These are phyloP conservation scores for Teratosphaeria zuluensis DNA, from an alignment of 2,329 filamentous ascomycete species.

Conservation along the genomic window DNA sequence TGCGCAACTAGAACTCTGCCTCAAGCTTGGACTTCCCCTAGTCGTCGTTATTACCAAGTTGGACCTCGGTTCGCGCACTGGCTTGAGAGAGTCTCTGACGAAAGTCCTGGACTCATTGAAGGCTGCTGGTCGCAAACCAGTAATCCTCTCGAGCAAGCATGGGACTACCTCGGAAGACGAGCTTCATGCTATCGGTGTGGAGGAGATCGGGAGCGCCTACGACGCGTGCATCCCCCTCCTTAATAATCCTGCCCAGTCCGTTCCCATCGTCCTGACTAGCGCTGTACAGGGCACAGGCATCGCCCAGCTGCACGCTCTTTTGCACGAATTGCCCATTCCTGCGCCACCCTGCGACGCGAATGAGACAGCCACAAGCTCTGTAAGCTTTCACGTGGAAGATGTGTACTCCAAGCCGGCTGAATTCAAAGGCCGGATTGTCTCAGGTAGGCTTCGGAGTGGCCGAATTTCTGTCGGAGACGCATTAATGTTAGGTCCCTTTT, in stretches of 20 bases:
- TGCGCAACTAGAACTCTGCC: constrained; percentile 74
- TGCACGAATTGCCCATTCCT: constrained; percentile 64
- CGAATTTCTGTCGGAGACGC: constrained; percentile 66
- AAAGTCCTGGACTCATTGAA: constrained; percentile 72
- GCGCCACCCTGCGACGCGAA: constrained; percentile 12
- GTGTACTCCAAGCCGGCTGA: constrained; percentile 57
- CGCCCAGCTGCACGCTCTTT: constrained; percentile 67
- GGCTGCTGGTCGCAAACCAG: constrained; percentile 60
- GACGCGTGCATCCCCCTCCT: constrained; percentile 45
- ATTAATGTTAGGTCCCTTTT: constrained; percentile 66
- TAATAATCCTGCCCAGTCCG: constrained; percentile 37
- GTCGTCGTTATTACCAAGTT: constrained; percentile 83
- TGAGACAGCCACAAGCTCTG: constrained; percentile 31
- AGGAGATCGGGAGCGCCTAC: constrained; percentile 48
- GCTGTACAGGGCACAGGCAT: constrained; percentile 78
- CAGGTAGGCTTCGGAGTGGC: constrained; percentile 75
- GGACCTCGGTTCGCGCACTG: constrained; percentile 67
- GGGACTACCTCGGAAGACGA: constrained; percentile 31
- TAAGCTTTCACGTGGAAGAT: constrained; percentile 81
- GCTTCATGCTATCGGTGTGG: constrained; percentile 48
- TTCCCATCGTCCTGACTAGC: constrained; percentile 83
- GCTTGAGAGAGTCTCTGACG: constrained; percentile 59
- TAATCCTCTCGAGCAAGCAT: constrained; percentile 47
- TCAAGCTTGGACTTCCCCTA: constrained; percentile 69
- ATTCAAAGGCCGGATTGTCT: constrained; percentile 51